Base-by-base conservation (phyloP, 331 rosid genomes). In the Rhamnella rubrinervis region DNA sequence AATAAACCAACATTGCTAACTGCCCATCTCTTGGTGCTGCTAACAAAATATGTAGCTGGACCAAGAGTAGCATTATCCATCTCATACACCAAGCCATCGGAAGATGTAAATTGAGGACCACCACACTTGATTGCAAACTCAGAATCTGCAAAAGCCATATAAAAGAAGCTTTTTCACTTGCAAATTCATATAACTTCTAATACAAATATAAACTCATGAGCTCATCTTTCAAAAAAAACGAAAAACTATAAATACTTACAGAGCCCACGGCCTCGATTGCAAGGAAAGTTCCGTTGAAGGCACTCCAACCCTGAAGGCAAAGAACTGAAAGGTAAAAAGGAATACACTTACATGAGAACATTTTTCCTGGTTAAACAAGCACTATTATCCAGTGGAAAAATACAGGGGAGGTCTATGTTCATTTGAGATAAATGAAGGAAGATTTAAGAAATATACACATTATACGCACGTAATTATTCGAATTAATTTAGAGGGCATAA, bases 1-100 rank as follows among this genome's bases (percentile, higher is more conserved):
- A 89, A 89, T n/a, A 63, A 39, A 68, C 98, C 96, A 25, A 85
- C 82, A 44, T 83, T 89, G 77, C 96, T 92, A 68, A 88, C 89
- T 3, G 79, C 96, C 98, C 98, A 89, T 73, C 85, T 85, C 6
- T 20, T 14, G 59, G 81, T 46, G 68, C 56, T 79, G 18, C 84
- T 75, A 59, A 83, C 89, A 73, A 40, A 92, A 74, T 88, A 83
- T 40, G 84, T 61, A 60, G 98, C 88, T n/a, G 95, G 88, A 52
- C 98, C 89, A 61, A 92, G 92, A 47, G 91, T 70, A 49, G 50
- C 82, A 63, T 81, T 75, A 5, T 92, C 98, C 44, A 2, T 65
- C 66, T 83, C 83, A 75, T 75, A 89, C 58, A 66, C 70, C 56
- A 60, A 62, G 28, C 77, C 71, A 35, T 59, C 31, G 17, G 87